Percentiles rank a stretch among this genome's conserved stretches.
phyloP scores from a whole-genome alignment of 495 filamentous ascomycete genomes.

The Aspergillus sparsus region DNA sequence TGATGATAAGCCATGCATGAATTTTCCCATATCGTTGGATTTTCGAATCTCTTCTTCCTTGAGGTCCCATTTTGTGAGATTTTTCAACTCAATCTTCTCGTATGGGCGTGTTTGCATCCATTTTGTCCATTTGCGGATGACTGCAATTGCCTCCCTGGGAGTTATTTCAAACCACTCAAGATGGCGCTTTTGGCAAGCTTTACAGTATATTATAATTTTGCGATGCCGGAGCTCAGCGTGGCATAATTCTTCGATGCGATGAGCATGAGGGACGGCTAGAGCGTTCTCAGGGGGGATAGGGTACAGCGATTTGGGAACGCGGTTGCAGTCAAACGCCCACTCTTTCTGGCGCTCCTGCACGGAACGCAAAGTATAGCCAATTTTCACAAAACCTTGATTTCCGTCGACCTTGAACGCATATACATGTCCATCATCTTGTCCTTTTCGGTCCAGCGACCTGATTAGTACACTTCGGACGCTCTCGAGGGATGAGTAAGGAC shows the following conservation, averaged over 20 bases:
- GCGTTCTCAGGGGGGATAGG: not conserved
- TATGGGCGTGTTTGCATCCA: not conserved
- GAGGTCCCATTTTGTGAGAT: not conserved
- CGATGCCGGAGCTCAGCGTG: not conserved
- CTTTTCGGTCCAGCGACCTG: not conserved
- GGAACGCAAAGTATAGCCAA: not conserved
- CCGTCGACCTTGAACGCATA: constrained; percentile 9
- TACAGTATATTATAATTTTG: not conserved
- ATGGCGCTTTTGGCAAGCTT: not conserved
- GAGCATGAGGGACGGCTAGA: not conserved
- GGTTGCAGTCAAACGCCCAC: constrained; percentile 1
- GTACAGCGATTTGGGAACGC: not conserved
- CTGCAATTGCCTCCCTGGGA: not conserved
- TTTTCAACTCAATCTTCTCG: not conserved
- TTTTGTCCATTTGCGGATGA: not conserved
- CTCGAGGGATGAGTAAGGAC: not conserved
- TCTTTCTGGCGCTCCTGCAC: constrained; percentile 2
- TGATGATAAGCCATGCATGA: not conserved
- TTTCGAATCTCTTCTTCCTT: not conserved
- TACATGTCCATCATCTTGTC: not conserved
- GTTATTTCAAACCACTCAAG: not conserved
- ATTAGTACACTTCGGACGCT: not conserved
- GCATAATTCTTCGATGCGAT: not conserved
- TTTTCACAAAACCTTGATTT: constrained; percentile 3
- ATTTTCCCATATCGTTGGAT: not conserved